Percentiles rank a stretch among this genome's conserved stretches.
phyloP scores from a whole-genome alignment of 2,329 filamentous ascomycete genomes.

The Hirsutella thompsonii region DNA sequence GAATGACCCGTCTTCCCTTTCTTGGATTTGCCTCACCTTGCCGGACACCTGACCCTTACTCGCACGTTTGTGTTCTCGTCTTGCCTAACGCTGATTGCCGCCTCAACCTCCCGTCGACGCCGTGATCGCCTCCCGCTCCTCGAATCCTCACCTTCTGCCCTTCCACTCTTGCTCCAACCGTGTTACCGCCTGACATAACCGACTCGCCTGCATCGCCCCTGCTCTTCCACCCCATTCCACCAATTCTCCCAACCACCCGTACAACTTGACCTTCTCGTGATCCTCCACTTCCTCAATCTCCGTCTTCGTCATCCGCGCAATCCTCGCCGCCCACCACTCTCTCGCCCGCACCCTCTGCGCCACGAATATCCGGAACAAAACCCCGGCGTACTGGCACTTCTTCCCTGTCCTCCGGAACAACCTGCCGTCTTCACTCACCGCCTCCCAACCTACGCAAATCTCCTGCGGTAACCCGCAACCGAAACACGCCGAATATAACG shows the following conservation, averaged over 20 bases:
- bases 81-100: too few relatives aligned
- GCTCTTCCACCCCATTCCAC: background rate
- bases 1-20: too few relatives aligned
- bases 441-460: slow-evolving; percentile 1
- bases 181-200: background rate
- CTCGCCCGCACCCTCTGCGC: background rate
- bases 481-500: background rate
- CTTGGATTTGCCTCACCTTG: too few relatives aligned
- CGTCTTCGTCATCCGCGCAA: background rate
- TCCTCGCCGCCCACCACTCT: background rate
- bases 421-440: background rate
- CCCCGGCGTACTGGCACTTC: background rate
- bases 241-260: background rate
- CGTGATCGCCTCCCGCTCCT: too few relatives aligned
- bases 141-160: too few relatives aligned
- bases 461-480: background rate
- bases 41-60: too few relatives aligned
- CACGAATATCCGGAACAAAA: background rate
- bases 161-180: too few relatives aligned
- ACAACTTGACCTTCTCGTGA: background rate
- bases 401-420: background rate
- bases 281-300: background rate
- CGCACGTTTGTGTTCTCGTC: too few relatives aligned
- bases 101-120: too few relatives aligned
- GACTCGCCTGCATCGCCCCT: background rate